Percentiles rank a stretch among this genome's conserved stretches.
Evolutionary conservation across 805 yeast species (phyloP).

Genomic region (Zygoascus biomembranicola): DNA sequence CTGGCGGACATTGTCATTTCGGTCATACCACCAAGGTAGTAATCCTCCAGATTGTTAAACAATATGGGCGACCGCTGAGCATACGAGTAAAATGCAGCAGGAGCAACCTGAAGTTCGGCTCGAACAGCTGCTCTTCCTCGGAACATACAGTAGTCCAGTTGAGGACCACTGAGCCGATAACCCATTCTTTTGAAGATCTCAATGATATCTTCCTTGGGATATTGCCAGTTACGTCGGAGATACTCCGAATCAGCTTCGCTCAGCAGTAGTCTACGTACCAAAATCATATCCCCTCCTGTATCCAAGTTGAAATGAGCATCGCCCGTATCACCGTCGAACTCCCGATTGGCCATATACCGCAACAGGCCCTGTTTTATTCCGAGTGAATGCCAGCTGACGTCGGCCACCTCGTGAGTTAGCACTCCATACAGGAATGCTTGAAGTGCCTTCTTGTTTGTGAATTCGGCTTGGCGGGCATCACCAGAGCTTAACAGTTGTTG

Average conservation of each 20-base stretch:
- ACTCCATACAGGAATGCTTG: constrained; percentile 53
- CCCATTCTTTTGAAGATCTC: constrained; percentile 36
- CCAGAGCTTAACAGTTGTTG: background rate
- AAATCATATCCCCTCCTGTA: constrained; percentile 55
- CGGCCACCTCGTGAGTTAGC: constrained; percentile 55
- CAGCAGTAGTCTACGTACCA: constrained; percentile 33
- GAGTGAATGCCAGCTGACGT: constrained; percentile 61
- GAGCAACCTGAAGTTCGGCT: constrained; percentile 36
- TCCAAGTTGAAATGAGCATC: constrained; percentile 49
- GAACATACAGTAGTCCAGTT: constrained; percentile 42
- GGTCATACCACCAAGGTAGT: constrained; percentile 45
- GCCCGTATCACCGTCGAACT: constrained; percentile 43
- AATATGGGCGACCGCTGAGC: constrained; percentile 39
- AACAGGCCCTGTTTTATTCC: constrained; percentile 49
- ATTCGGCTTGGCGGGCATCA: background rate
- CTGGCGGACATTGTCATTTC: constrained; percentile 37
- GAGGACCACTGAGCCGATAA: constrained; percentile 26
- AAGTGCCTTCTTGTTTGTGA: constrained; percentile 25
- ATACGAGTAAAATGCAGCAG: constrained; percentile 25
- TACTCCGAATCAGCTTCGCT: constrained; percentile 24
- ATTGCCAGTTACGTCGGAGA: constrained; percentile 25
- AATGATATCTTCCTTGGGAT: constrained; percentile 38
- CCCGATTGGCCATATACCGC: constrained; percentile 40
- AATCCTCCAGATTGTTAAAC: constrained; percentile 36
- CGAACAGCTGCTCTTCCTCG: constrained; percentile 46